phyloP scores from a whole-genome alignment of 2,329 filamentous ascomycete genomes.

The Pseudogymnoascus sp. region DNA sequence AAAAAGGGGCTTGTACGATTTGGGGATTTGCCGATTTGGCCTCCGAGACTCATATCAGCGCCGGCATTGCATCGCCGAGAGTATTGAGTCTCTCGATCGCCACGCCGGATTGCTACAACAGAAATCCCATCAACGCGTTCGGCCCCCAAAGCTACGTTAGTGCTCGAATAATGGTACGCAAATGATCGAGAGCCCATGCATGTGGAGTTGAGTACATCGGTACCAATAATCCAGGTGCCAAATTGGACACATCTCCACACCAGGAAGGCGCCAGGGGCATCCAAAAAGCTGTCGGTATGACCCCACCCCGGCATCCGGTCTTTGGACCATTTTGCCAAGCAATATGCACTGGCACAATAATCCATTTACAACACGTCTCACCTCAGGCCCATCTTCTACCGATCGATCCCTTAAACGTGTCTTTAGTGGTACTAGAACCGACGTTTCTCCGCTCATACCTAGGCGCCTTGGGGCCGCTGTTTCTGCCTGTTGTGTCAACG shows the following conservation, averaged over 20 bases:
- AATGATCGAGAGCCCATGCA: constrained; percentile 7
- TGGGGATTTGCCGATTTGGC: neutral
- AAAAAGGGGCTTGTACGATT: neutral
- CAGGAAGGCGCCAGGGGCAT: constrained; percentile 5
- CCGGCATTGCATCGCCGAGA: neutral
- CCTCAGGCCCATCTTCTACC: neutral
- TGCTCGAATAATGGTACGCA: neutral
- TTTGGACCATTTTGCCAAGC: neutral
- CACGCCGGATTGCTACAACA: neutral
- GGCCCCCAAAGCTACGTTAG: neutral
- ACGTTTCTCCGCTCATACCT: neutral
- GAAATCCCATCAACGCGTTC: neutral
- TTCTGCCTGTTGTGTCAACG: neutral
- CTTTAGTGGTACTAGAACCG: neutral
- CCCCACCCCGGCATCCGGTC: constrained; percentile 2
- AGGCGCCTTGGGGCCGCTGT: neutral
- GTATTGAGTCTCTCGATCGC: neutral
- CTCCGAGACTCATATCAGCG: neutral
- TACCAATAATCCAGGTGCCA: constrained; percentile 7
- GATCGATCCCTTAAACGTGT: constrained; percentile 8
- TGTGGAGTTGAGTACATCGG: constrained; percentile 3
- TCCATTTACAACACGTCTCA: constrained; percentile 6
- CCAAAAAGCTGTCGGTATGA: neutral
- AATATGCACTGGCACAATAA: neutral
- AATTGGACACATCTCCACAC: constrained; percentile 8